Conservation (phyloP, 2,329 filamentous ascomycete species). For the Xylariaceae sp. region DNA sequence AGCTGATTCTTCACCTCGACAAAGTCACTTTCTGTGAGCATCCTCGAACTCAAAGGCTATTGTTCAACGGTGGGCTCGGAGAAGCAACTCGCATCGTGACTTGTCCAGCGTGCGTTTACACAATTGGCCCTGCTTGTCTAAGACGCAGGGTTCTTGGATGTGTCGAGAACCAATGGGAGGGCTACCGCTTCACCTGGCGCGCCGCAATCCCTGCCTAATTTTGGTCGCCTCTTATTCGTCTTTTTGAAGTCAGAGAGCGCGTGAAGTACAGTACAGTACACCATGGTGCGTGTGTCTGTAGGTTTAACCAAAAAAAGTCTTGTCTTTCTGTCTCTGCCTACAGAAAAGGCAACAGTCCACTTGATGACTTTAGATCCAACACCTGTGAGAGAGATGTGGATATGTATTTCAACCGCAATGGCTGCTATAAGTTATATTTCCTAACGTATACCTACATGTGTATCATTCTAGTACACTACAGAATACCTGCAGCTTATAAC, state of each 20-base stretch:
- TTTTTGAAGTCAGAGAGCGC: constrained; percentile 31
- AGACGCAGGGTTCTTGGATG: constrained; percentile 29
- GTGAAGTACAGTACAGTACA: no score
- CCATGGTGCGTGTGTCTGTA: no score
- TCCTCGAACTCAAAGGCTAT: constrained; percentile 18
- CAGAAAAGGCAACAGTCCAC: neutral
- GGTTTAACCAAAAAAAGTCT: no score
- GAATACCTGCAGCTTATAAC: no score
- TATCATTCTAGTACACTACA: no score
- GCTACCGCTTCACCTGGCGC: constrained; percentile 34
- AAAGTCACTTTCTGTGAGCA: constrained; percentile 25
- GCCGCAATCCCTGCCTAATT: constrained; percentile 30
- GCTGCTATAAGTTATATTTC: no score
- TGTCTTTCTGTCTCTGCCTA: constrained; percentile 1
- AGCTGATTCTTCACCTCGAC: constrained; percentile 6
- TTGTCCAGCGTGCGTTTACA: constrained; percentile 16
- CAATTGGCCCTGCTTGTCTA: constrained; percentile 9
- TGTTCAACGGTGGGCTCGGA: constrained; percentile 24
- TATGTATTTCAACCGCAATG: no score
- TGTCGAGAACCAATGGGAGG: constrained; percentile 33
- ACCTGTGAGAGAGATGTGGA: no score
- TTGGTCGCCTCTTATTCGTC: constrained; percentile 32
- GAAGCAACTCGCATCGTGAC: constrained; percentile 27
- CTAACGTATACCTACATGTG: no score
- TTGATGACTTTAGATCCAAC: no score